Base-by-base conservation (phyloP, 306 rosid species). In the Quercus engelmannii region DNA sequence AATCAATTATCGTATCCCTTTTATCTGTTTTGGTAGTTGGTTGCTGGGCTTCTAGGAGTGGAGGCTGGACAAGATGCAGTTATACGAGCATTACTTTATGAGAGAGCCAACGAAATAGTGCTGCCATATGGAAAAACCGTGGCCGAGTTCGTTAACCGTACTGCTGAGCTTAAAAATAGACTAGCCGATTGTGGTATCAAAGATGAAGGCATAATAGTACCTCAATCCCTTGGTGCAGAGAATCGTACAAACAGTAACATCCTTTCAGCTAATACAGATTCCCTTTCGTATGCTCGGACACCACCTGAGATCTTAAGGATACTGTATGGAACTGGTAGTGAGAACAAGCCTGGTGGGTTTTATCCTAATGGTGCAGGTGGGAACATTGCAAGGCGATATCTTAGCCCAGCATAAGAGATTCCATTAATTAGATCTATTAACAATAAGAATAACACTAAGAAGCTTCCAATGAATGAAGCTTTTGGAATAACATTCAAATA, bases 1-100 rank as follows among this genome's bases (percentile, higher is more conserved):
- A 38, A 7, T 38, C 46, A 38, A 38, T 38, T 38, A 0, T 38
- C 3, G 46, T 38, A 8, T 38, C 10, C 2, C 46, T 38, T 38
- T 38, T 38, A 49, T 49, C 15, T 49, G 54, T 43, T 28, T 52
- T 35, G 15, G 76, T 10, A 79, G 86, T 28, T 79, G 74, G 84
- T 54, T 1, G 86, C 86, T 1, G 2, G n/a, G 19, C 75, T 82
- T 46, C 28, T 82, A 10, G 82, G 80, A 0, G 78, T 61, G 20
- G 80, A 79, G 65, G 1, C 82, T 1, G 89, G 84, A 14, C 86
- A 86, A 46, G 84, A 73, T 74, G 80, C 86, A 1, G 80, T 79
- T 6, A 23, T 79, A 14, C 55, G 89, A 49, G 6, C 62, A 31
- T 31, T 73, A 13, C 59, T 86, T 4, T 76, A 76, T 21, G 43